phyloP scores from a whole-genome alignment of 257 asterid genomes.

The Echites panduratus region DNA sequence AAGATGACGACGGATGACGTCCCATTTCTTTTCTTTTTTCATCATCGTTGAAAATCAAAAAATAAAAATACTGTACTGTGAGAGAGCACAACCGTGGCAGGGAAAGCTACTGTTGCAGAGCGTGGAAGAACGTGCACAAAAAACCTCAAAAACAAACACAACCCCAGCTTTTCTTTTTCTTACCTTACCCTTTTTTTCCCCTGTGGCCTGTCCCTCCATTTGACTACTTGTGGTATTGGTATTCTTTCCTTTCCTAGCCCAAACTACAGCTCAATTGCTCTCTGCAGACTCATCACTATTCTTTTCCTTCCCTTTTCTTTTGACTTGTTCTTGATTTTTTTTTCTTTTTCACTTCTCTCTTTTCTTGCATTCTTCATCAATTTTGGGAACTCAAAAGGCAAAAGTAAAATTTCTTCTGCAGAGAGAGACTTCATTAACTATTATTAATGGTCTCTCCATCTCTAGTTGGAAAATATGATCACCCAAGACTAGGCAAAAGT shows the following conservation, averaged over 20 bases:
- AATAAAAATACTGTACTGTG: no score
- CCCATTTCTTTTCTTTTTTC: no score
- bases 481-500: neutral
- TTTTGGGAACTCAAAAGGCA: constrained; percentile 1
- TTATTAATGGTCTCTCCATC: neutral
- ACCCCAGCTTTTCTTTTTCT: neutral
- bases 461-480: neutral
- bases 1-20: no score
- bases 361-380: neutral
- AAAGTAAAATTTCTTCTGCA: no score
- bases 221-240: constrained; percentile 4
- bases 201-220: constrained; percentile 4
- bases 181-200: neutral
- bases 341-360: neutral
- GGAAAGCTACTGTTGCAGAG: constrained; percentile 15
- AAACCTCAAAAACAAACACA: neutral
- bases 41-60: no score
- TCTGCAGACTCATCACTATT: neutral
- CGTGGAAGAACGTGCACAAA: constrained; percentile 25
- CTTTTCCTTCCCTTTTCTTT: no score
- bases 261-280: neutral
- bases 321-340: neutral
- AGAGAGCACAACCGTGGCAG: no score
- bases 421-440: no score
- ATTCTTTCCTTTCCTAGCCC: constrained; percentile 14